Evolutionary conservation across 2,329 filamentous ascomycete genomes (phyloP), one percentile per base, ranked within the genome.

Genomic region (Fusarium paranaense): DNA sequence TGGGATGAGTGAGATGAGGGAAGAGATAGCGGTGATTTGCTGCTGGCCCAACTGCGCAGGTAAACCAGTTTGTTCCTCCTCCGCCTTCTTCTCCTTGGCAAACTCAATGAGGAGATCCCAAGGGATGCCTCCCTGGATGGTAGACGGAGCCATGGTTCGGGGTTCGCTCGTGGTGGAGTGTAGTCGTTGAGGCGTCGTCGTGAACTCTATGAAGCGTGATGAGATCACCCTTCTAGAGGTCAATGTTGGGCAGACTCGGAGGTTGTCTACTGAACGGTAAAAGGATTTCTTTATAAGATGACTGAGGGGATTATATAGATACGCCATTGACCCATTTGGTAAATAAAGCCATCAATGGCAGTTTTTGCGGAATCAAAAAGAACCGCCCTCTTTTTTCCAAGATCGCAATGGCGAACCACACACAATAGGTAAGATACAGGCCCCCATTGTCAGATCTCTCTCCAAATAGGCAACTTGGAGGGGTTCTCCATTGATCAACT

Each of bases 1-100:
- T 18, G 67, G 54, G 37, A 67, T 30, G 32, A 81, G 78, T 2
- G 76, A 70, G 62, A 84, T 79, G 54, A 90, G 80, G 6, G 82
- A 78, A 1, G 81, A 78, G 30, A 90, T 76, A 18, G 86, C 84
- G 42, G 80, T 77, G 11, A 80, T 77, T 75, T 89, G 82, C 6
- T 77, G 71, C 6, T 80, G 78, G 0, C 82, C 82, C 33, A 88
- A 75, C 0, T 82, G 81, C 1, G 83, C 80, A 0, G 85, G 82
- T 16, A 71, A 42, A 3, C 72, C 72, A 4, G 66, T 71, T 37
- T 13, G 27, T 37, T 60, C 14, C 37, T 75, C 73, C 33, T 75
- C 73, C 2, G 54, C 62, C 25, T 75, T 71, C 45, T 75, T 75
- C 22, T 59, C 59, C 13, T 63, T 67, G 38, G 72, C 73, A 25